Percentiles rank a stretch among this genome's conserved stretches.
Conservation (phyloP, 202 grass and related monocot genomes). For the Saccharum hybrid region DNA sequence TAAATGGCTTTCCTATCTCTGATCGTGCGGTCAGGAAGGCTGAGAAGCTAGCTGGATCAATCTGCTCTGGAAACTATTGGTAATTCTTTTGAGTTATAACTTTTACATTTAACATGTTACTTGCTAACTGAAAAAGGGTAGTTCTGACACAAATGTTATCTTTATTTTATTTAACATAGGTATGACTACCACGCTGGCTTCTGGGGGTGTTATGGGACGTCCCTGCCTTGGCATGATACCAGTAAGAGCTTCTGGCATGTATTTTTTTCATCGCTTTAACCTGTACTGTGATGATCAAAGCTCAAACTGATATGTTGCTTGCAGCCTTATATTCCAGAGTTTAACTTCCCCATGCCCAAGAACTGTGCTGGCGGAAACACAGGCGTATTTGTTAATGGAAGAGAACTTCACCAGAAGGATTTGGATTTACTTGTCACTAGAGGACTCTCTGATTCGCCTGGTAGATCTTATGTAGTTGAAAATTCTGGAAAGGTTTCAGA, state of each 20-base stretch:
- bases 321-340: slow-evolving; percentile 85
- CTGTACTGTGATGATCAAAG: background rate
- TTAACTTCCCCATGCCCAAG: slow-evolving; percentile 89
- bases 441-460: slow-evolving; percentile 66
- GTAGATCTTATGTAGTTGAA: slow-evolving; percentile 75
- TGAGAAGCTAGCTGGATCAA: slow-evolving; percentile 79
- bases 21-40: slow-evolving; percentile 74
- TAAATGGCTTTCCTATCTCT: slow-evolving; percentile 79
- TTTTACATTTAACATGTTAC: slow-evolving; percentile 45
- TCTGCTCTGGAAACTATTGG: slow-evolving; percentile 91
- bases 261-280: slow-evolving; percentile 25
- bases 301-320: slow-evolving; percentile 37
- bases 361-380: slow-evolving; percentile 87
- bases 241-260: slow-evolving; percentile 56
- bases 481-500: slow-evolving; percentile 85
- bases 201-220: slow-evolving; percentile 80
- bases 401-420: slow-evolving; percentile 95
- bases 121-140: slow-evolving; percentile 26
- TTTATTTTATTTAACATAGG: slow-evolving; percentile 52
- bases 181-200: slow-evolving; percentile 92
- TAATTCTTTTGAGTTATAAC: slow-evolving; percentile 44
- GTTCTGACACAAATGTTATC: background rate
- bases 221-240: slow-evolving; percentile 94
- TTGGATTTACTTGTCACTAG: slow-evolving; percentile 77
- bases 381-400: slow-evolving; percentile 72